Percentiles rank a stretch among this genome's conserved stretches.
Conservation (phyloP, 352 stramenopile species). For the Phytophthora ramorum region DNA sequence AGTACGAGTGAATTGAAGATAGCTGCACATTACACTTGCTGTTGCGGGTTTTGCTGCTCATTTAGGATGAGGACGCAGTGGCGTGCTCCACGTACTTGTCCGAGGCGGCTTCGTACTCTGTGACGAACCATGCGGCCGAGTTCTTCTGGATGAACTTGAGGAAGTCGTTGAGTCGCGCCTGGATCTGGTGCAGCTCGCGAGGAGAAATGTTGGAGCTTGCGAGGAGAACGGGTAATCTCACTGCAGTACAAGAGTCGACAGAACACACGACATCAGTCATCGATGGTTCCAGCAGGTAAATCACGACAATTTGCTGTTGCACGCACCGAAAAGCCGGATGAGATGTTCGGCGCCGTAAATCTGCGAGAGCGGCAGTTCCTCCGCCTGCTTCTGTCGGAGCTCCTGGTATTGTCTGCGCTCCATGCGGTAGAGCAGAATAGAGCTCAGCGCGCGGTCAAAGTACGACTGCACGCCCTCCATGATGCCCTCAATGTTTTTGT, state of each 20-base stretch:
- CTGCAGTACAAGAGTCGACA: constrained; percentile 34
- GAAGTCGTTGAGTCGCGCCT: constrained; percentile 82
- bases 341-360: constrained; percentile 94
- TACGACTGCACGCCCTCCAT: constrained; percentile 89
- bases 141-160: constrained; percentile 88
- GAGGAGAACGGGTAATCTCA: constrained; percentile 84
- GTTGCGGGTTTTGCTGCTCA: too few relatives aligned
- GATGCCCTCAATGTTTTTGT: constrained; percentile 85
- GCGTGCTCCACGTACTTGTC: constrained; percentile 65
- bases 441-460: constrained; percentile 90
- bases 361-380: constrained; percentile 77
- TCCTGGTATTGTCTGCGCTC: constrained; percentile 91
- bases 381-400: constrained; percentile 59
- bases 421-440: constrained; percentile 92
- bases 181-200: constrained; percentile 69
- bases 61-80: constrained; percentile 21
- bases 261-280: constrained; percentile 1
- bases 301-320: background rate
- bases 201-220: constrained; percentile 61
- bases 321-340: constrained; percentile 89
- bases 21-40: constrained; percentile 15
- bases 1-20: constrained; percentile 18
- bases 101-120: constrained; percentile 65
- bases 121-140: constrained; percentile 69
- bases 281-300: background rate